phyloP scores from a whole-genome alignment of 371 early-diverging fungal species.

The Capniomyces stellatus region DNA sequence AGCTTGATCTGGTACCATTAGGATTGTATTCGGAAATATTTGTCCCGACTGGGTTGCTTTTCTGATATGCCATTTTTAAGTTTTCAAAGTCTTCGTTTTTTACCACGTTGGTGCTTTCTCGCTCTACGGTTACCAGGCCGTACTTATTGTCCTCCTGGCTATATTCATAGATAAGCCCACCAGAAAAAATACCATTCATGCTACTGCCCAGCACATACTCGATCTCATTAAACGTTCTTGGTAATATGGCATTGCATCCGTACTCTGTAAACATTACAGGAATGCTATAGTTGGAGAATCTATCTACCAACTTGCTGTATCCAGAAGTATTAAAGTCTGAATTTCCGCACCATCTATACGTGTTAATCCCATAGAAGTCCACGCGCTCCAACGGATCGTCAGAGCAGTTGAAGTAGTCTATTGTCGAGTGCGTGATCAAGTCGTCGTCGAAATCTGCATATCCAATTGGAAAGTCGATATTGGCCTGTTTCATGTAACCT shows the following conservation, averaged over 20 bases:
- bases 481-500: constrained; percentile 29
- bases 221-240: constrained; percentile 26
- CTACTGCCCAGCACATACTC: constrained; percentile 41
- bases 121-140: constrained; percentile 38
- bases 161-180: constrained; percentile 67
- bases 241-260: constrained; percentile 24
- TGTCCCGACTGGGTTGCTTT: constrained; percentile 14
- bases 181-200: constrained; percentile 49
- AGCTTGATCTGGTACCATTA: constrained; percentile 24
- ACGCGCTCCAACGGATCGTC: constrained; percentile 27
- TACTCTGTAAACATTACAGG: constrained; percentile 26
- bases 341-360: constrained; percentile 26
- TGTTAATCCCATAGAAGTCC: constrained; percentile 46
- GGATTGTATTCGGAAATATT: constrained; percentile 24
- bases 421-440: constrained; percentile 38
- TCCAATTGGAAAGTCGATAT: constrained; percentile 43
- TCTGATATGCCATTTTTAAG: constrained; percentile 19
- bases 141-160: constrained; percentile 57
- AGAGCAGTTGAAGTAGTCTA: constrained; percentile 55
- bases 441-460: constrained; percentile 66
- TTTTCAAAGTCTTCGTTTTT: constrained; percentile 21
- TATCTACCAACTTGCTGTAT: constrained; percentile 15
- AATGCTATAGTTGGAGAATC: constrained; percentile 17
- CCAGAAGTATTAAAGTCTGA: constrained; percentile 22
- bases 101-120: constrained; percentile 7